Base-by-base conservation (phyloP, 1,284 basidiomycete genomes). In the Ceratobasidium sp. region DNA sequence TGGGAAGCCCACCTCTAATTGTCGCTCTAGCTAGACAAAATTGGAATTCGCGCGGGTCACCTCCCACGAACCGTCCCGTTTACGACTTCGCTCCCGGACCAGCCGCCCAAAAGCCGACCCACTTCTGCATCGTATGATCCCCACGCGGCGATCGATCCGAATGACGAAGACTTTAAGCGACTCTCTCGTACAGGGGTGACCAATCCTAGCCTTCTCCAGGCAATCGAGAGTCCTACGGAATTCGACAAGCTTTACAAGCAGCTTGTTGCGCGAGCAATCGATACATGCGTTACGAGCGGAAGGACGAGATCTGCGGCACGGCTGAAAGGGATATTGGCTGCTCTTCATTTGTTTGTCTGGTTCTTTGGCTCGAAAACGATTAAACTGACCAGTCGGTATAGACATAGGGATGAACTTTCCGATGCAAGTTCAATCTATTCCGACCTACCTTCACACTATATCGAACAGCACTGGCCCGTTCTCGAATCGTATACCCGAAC, bases 251-350 rank as follows among this genome's bases (percentile, higher is more conserved):
- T 95, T 12, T 97, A 97, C 83, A 86, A 91, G 18, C 86, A 86
- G 18, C 84, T 93, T 46, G 95, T 95, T 1, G 94, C 95, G 82
- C 91, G 93, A 66, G 92, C 95, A 9, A 93, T 97, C 66, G 91
- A 94, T 61, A 89, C 94, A 78, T 98, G 96, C 82, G 92, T 91
- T 60, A 92, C 91, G 78, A 92, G 94, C 18, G 93, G 93, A 4
- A 90, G 96, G 68, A 89, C 92, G 67, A 94, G 97, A 82, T 95
- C 94, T 82, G 94, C 95, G 0, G 86, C 97, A 58, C 93, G 94
- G 82, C 86, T 98, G 63, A 95, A 96, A 82, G 93, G 93, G 1
- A 92, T 90, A 82, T 87, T 98, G 2, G 97, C 96, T 0, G 94
- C 94, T 9, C 89, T 99, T 26, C 95, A 98, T 81, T 85, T 93